Percentiles rank a stretch among this genome's conserved stretches.
Conservation (phyloP, 495 filamentous ascomycete species). For the Aspergillus saccharolyticus region DNA sequence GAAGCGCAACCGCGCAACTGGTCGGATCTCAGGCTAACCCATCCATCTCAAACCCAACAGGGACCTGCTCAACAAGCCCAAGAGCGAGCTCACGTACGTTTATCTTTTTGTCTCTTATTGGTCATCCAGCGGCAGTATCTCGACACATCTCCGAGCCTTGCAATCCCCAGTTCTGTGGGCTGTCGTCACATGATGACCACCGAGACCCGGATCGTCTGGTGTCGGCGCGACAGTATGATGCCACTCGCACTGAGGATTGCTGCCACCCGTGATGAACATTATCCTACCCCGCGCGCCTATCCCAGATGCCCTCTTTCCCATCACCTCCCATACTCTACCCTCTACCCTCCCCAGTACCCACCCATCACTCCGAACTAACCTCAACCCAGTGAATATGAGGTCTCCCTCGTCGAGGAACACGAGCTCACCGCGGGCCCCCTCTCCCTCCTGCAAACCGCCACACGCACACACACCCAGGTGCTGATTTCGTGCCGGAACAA, state of each 20-base stretch:
- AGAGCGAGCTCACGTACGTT: slow-evolving; percentile 69
- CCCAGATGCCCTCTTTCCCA: neutral
- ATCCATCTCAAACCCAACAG: slow-evolving; percentile 33
- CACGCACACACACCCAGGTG: slow-evolving; percentile 81
- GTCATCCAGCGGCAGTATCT: neutral
- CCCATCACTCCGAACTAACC: neutral
- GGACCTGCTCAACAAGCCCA: slow-evolving; percentile 76
- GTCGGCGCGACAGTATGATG: neutral
- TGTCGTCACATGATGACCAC: slow-evolving; percentile 5
- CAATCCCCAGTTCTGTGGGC: neutral
- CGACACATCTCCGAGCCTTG: neutral
- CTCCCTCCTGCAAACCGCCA: slow-evolving; percentile 89
- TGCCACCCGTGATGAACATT: neutral
- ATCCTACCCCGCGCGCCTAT: neutral
- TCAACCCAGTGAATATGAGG: slow-evolving; percentile 71
- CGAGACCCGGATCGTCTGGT: neutral
- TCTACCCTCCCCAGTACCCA: neutral
- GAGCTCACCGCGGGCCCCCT: slow-evolving; percentile 83
- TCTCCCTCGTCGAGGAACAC: slow-evolving; percentile 57
- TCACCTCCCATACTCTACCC: neutral
- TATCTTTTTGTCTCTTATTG: slow-evolving; percentile 6
- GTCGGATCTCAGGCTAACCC: slow-evolving; percentile 25
- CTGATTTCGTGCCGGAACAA: slow-evolving; percentile 88
- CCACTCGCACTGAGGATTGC: neutral
- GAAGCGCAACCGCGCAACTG: neutral